These are phyloP conservation scores for Rutstroemia sp. DNA, from an alignment of 2,329 filamentous ascomycete genomes.

Conservation along the genomic window DNA sequence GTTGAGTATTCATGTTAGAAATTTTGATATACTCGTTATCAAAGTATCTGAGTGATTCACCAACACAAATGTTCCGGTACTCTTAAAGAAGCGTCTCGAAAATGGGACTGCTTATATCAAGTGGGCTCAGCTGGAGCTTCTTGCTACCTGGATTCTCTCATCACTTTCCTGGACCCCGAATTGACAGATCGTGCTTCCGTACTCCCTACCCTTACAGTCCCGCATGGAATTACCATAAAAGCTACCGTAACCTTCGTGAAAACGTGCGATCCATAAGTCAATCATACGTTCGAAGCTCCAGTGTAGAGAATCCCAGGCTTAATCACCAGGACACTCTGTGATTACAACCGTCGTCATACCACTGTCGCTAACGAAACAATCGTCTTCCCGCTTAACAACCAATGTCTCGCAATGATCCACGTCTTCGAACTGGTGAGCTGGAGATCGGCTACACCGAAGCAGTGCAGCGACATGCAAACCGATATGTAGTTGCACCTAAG, in stretches of 20 bases:
- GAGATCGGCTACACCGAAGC: slow-evolving; percentile 48
- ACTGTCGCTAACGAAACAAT: not conserved
- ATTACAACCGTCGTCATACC: not conserved
- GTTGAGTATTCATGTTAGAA: not conserved
- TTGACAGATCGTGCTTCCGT: not conserved
- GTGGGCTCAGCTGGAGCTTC: no score
- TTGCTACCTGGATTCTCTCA: not conserved
- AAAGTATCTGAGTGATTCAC: not conserved
- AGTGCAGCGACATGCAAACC: slow-evolving; percentile 40
- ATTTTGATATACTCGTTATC: not conserved
- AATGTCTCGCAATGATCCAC: slow-evolving; percentile 12
- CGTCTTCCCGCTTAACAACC: not conserved
- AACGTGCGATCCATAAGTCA: not conserved
- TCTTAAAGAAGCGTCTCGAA: not conserved
- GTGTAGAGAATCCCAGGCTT: not conserved
- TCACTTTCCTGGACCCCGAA: not conserved
- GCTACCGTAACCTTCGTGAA: not conserved
- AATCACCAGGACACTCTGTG: no score
- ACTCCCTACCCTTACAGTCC: not conserved
- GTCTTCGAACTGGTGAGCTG: slow-evolving; percentile 27
- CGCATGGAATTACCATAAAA: not conserved
- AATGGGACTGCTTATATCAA: not conserved
- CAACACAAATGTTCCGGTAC: not conserved
- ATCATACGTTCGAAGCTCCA: not conserved
- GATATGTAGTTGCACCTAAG: slow-evolving; percentile 42